phyloP scores from a whole-genome alignment of 352 stramenopile species.

The Plasmopara muralis region DNA sequence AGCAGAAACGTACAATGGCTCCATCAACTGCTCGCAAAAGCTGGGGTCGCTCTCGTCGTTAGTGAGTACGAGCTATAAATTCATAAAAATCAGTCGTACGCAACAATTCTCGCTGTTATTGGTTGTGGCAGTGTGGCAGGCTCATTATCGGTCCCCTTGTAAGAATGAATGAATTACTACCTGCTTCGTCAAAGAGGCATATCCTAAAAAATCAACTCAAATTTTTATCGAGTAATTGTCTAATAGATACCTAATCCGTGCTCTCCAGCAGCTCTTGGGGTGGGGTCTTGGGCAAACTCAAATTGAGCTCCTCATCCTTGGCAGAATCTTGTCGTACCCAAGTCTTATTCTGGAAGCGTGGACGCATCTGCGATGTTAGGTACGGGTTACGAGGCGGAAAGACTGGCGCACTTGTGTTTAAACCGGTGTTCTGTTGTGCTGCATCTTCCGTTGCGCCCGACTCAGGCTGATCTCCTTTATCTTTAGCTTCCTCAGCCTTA shows the following conservation, averaged over 20 bases:
- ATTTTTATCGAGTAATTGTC: constrained; percentile 1
- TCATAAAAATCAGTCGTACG: too few relatives aligned
- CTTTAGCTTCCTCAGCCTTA: constrained; percentile 40
- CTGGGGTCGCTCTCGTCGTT: constrained; percentile 60
- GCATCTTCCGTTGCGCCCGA: constrained; percentile 13
- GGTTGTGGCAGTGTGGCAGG: neutral
- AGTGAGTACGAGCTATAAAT: constrained; percentile 5
- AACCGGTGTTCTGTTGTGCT: constrained; percentile 10
- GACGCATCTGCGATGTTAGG: constrained; percentile 64
- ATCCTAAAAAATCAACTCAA: neutral
- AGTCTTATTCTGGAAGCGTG: constrained; percentile 85
- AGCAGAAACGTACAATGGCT: constrained; percentile 11
- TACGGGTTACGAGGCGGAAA: constrained; percentile 63
- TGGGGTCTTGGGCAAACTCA: constrained; percentile 69
- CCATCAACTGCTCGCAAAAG: constrained; percentile 42
- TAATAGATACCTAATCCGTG: constrained; percentile 9
- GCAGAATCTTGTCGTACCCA: constrained; percentile 70
- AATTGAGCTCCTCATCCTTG: constrained; percentile 68
- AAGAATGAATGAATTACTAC: neutral
- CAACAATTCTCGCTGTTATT: too few relatives aligned
- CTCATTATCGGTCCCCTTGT: neutral
- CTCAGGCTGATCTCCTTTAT: constrained; percentile 19
- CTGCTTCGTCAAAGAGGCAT: neutral
- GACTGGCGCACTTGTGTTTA: constrained; percentile 30
- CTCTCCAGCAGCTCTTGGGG: constrained; percentile 46